A percentile compares a stretch with the other conserved stretches of the same genome.
Conservation (phyloP, 768 basidiomycete genomes). For the Suillus alpinus region DNA sequence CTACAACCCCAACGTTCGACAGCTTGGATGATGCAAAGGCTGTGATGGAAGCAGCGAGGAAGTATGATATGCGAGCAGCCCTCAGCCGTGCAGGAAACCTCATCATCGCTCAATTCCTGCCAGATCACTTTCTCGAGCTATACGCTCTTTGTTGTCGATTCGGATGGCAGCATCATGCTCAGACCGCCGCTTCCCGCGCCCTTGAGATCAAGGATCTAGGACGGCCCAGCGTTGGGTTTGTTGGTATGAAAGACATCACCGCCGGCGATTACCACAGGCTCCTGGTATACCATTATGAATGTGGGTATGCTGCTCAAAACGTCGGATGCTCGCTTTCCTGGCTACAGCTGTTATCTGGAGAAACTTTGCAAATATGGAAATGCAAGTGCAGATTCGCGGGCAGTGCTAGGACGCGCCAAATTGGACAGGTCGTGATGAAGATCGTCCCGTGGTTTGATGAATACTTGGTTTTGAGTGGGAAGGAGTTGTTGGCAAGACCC, state of each 20-base stretch:
- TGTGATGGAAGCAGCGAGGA: conserved; percentile 21
- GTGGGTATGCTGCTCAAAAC: conserved; percentile 24
- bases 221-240: conserved; percentile 15
- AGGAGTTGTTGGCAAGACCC: not conserved
- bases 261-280: conserved; percentile 40
- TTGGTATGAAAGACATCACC: conserved; percentile 40
- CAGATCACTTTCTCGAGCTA: conserved; percentile 17
- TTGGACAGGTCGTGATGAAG: no score
- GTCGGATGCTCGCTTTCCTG: conserved; percentile 9
- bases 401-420: no score
- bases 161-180: conserved; percentile 15
- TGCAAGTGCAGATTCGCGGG: no score
- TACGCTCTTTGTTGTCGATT: conserved; percentile 28
- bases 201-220: conserved; percentile 16
- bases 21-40: conserved; percentile 18
- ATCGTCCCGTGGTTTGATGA: not conserved
- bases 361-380: no score
- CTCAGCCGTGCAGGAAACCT: conserved; percentile 15
- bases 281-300: conserved; percentile 38
- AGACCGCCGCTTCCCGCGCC: conserved; percentile 20
- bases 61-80: conserved; percentile 28
- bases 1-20: conserved; percentile 16
- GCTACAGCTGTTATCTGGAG: not conserved
- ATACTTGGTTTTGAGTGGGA: not conserved
- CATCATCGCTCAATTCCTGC: conserved; percentile 7